Evolutionary conservation across 257 asterid genomes (phyloP), one percentile per base, ranked within the genome.

Genomic region (Przewalskia tangutica): DNA sequence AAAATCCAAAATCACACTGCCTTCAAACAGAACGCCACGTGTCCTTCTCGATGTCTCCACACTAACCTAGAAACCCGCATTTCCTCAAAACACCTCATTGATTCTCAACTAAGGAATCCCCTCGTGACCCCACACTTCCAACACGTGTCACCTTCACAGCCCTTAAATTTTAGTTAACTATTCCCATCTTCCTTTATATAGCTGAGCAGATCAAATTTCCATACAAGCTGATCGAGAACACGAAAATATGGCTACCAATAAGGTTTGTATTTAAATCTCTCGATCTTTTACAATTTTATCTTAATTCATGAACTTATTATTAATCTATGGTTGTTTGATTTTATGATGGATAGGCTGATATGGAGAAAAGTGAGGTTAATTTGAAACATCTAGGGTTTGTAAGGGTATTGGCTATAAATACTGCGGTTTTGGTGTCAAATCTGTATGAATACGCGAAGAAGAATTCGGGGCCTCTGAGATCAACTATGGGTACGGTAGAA

Each of bases 341-440:
- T 53, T 67, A 7, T n/a, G 82, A 50, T 80, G 16, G n/a, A 60
- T 62, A 92, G 95, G 90, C 86, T 82, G 94, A 83, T 88, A 89
- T 83, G 85, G 87, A 88, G 83, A 82, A 83, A 51, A 82, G 80
- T 81, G 86, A 81, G n/a, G 44, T 13, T 5, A 85, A 84, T 75
- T 71, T 95, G 93, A 90, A 93, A 91, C 92, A 89, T 70, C 86
- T 95, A 50, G 88, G 91, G 2, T 91, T 92, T 34, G 91, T 87
- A 81, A 88, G 90, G 82, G 64, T 82, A 68, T 54, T 91, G 67
- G 86, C 94, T 7, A 17, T 90, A 12, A 89, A 89, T 90, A 88
- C 93, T 46, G 90, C 81, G 44, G 91, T 89, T 18, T 50, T 88
- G 82, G 83, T 87, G 17, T 84, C 92, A 38, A 77, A 85, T 86